A percentile compares a stretch with the other conserved stretches of the same genome.
These are phyloP conservation scores for Annulohypoxylon moriforme DNA, from an alignment of 495 filamentous ascomycete genomes.

Conservation along the genomic window DNA sequence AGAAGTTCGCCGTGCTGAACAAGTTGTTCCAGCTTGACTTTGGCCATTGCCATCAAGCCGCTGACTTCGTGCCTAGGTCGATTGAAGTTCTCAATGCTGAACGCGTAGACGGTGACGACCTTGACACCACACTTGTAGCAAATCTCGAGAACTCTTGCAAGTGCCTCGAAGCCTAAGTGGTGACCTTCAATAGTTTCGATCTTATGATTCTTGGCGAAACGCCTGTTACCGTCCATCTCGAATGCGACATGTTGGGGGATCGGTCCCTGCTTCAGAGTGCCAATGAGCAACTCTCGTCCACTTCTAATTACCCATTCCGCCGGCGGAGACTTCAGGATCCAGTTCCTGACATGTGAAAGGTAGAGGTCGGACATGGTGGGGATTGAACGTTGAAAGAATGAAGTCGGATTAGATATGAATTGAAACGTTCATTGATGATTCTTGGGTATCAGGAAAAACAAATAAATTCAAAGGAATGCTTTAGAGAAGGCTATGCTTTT, in stretches of 20 bases:
- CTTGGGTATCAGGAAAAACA: conserved; percentile 58
- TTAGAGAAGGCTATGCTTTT: conserved; percentile 18
- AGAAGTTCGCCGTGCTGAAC: conserved; percentile 92
- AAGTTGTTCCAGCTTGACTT: conserved; percentile 90
- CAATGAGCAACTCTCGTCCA: conserved; percentile 83
- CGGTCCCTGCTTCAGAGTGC: conserved; percentile 86
- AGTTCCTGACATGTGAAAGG: conserved; percentile 80
- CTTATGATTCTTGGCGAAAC: conserved; percentile 87
- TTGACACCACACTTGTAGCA: conserved; percentile 97
- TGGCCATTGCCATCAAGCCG: conserved; percentile 97
- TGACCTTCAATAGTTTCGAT: conserved; percentile 99
- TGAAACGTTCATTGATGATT: conserved; percentile 79
- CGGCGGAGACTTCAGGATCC: conserved; percentile 89
- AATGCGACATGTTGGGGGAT: conserved; percentile 96
- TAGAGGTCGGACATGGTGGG: conserved; percentile 65
- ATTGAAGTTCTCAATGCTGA: conserved; percentile 99
- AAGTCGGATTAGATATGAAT: conserved; percentile 69
- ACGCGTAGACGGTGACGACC: conserved; percentile 97
- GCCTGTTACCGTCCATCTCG: conserved; percentile 97
- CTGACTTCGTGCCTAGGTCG: conserved; percentile 98
- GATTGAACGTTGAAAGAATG: neutral
- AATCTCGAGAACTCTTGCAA: conserved; percentile 94
- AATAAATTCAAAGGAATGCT: conserved; percentile 47
- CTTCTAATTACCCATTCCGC: conserved; percentile 81
- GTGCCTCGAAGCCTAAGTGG: conserved; percentile 92